Conservation (phyloP, 768 basidiomycete species). For the Leccinum variicolor region DNA sequence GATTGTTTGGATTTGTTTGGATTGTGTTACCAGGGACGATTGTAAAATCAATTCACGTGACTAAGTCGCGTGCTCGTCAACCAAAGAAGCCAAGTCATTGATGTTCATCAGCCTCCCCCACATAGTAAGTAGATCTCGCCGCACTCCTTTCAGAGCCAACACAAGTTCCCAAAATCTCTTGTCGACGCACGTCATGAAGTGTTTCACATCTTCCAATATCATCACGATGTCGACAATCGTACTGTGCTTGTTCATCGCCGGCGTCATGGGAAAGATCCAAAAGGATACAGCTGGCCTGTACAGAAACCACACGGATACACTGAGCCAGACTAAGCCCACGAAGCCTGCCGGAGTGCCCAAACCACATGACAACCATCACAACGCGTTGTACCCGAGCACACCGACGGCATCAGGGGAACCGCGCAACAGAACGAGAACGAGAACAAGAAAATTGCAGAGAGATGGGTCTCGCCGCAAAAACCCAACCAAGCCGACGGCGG, state of each 20-base stretch:
- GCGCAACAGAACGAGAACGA: not conserved
- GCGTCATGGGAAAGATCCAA: conserved; percentile 2
- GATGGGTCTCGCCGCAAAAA: not conserved
- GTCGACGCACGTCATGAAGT: conserved; percentile 3
- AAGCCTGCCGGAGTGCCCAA: not conserved
- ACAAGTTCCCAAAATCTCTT: not conserved
- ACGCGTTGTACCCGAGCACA: conserved; percentile 2
- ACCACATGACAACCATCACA: not conserved
- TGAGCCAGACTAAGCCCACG: not conserved
- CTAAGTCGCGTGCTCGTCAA: conserved; percentile 2
- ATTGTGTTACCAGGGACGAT: too few relatives aligned
- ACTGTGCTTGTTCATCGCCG: conserved; percentile 3
- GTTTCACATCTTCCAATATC: conserved; percentile 8
- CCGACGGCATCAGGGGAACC: not conserved
- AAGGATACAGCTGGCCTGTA: not conserved
- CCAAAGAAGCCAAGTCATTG: not conserved
- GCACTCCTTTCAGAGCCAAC: conserved; percentile 19
- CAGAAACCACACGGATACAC: not conserved
- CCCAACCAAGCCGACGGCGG: not conserved
- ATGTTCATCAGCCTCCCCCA: not conserved
- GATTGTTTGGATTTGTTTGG: too few relatives aligned
- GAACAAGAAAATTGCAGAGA: not conserved
- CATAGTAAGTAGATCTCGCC: not conserved
- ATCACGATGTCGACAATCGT: conserved; percentile 11
- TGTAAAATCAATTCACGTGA: conserved; percentile 23